Evolutionary conservation across 257 asterid species (phyloP).

Genomic region (Coffea canephora): DNA sequence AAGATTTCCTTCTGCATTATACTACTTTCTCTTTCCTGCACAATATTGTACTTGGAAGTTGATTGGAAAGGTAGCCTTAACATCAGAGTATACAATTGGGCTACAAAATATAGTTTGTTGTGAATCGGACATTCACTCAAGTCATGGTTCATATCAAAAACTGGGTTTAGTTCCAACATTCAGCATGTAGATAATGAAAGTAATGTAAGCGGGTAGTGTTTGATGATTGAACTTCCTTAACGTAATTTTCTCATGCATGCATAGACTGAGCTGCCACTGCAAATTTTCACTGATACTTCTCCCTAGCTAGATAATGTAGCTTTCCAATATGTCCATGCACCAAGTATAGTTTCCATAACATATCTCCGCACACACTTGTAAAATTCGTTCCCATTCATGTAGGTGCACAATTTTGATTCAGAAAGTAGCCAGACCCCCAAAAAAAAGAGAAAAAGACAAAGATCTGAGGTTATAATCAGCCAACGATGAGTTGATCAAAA

Average conservation of each 20-base stretch:
- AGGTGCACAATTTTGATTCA: background rate
- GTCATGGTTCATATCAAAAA: background rate
- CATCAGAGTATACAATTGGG: background rate
- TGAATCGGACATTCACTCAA: background rate
- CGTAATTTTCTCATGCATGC: background rate
- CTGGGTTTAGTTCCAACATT: background rate
- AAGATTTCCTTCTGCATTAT: background rate
- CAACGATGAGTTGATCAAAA: background rate
- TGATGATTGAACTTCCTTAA: background rate
- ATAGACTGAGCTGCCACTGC: background rate
- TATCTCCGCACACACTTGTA: background rate
- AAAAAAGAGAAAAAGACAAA: background rate
- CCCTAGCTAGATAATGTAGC: background rate
- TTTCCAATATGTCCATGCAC: conserved; percentile 1
- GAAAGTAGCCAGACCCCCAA: background rate
- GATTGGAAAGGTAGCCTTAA: background rate
- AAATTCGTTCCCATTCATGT: background rate
- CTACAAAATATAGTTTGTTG: background rate
- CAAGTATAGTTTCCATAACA: background rate
- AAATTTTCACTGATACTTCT: background rate
- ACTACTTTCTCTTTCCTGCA: background rate
- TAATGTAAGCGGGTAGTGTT: background rate
- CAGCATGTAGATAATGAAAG: background rate
- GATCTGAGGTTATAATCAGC: conserved; percentile 1
- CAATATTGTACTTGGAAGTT: background rate